Evolutionary conservation across 2,329 filamentous ascomycete species (phyloP).

Genomic region (Microsporum audouinii): DNA sequence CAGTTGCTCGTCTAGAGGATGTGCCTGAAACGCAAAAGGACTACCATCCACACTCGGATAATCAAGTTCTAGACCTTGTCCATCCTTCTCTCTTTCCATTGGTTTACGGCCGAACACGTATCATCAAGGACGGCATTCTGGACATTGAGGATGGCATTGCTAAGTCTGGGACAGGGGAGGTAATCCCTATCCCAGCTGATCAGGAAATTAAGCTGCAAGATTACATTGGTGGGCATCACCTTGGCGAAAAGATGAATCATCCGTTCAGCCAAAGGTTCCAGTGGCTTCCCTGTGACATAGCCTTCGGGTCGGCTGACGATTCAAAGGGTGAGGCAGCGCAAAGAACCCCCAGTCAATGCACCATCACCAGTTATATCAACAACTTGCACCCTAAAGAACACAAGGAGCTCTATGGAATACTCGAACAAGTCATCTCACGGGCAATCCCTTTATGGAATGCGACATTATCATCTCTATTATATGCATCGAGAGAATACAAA

Average conservation of each 20-base stretch:
- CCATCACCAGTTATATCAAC: slow-evolving; percentile 32
- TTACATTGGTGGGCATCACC: not conserved
- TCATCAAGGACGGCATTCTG: slow-evolving; percentile 17
- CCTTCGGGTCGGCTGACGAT: slow-evolving; percentile 15
- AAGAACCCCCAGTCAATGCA: slow-evolving; percentile 11
- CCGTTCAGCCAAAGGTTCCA: slow-evolving; percentile 28
- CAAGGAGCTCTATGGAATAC: slow-evolving; percentile 22
- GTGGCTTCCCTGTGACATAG: slow-evolving; percentile 34
- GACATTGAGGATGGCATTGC: slow-evolving; percentile 19
- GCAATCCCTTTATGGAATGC: slow-evolving; percentile 28
- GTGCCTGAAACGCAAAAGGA: slow-evolving; percentile 45
- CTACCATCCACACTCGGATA: slow-evolving; percentile 51
- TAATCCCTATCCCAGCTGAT: slow-evolving; percentile 10
- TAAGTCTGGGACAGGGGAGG: slow-evolving; percentile 14
- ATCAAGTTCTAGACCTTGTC: slow-evolving; percentile 52
- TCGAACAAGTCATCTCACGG: slow-evolving; percentile 24
- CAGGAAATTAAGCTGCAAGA: not conserved
- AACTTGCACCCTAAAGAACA: slow-evolving; percentile 29
- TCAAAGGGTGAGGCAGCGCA: slow-evolving; percentile 5
- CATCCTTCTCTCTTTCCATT: slow-evolving; percentile 46
- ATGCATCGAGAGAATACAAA: not conserved
- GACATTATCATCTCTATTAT: slow-evolving; percentile 14
- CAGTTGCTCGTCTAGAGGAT: slow-evolving; percentile 42
- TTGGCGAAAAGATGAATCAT: not conserved
- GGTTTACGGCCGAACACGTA: slow-evolving; percentile 21